Evolutionary conservation across 2,329 filamentous ascomycete genomes (phyloP), one percentile per base, ranked within the genome.

Genomic region (Phialophora tarda): DNA sequence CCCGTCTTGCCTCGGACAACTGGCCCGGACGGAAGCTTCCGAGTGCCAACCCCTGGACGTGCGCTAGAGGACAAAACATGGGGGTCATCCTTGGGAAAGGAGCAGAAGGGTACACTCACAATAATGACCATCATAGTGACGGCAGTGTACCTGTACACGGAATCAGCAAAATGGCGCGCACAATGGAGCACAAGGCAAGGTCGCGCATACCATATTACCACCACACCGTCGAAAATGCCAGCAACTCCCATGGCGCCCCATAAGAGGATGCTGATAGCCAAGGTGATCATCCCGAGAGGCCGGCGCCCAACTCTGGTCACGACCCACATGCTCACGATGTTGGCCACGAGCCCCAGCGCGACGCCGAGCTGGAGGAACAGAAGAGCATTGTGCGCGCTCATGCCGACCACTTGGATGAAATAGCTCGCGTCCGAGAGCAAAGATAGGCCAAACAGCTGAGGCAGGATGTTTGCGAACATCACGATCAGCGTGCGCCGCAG

Each of bases 241-340:
- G 79, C 77, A n/a, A 85, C 77, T 0, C 83, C 83, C 74, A 84
- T 81, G 0, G 74, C 75, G 5, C 78, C 70, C 81, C 82, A 85
- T 0, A 84, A 66, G 0, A 78, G 53, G 0, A 75, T 71, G 1
- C 77, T 70, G 7, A 77, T 65, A 0, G 62, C 59, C 4, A 83
- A 69, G 0, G 78, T 79, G 1, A 57, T 55, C 1, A 82, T 26
- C n/a, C 78, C 76, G 5, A 84, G 74, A 3, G 64, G 72, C 17
- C 82, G 75, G 2, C 82, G 76, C 1, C 79, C 81, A 26, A 82
- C 72, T 8, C 74, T 73, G 2, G 78, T 76, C 54, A 83, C 70
- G 0, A 82, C 72, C 80, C 80, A 84, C 28, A 85, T 76, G 0
- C 80, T 78, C 0, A 78, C 65, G 0, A 76, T 75, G 41, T 85